Base-by-base conservation (phyloP, 176 grass and related monocot genomes). In the Avena sativa region DNA sequence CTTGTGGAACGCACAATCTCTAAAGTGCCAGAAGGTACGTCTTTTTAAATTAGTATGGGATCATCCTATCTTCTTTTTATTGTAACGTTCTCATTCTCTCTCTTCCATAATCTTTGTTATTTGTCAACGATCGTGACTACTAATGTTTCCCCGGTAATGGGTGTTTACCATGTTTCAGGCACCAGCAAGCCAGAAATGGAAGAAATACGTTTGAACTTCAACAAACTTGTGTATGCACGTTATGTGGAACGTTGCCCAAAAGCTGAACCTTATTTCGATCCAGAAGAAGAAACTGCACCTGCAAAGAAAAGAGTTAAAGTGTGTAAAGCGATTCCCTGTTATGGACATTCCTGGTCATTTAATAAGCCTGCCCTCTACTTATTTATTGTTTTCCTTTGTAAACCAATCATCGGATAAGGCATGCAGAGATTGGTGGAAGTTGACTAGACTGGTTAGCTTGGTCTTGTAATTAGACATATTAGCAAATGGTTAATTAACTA, bases 161-260 rank as follows among this genome's bases (percentile, higher is more conserved):
- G 30, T 44, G 21, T 25, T 79, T 70, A 63, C 71, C 62, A 82
- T 87, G 17, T 90, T 86, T 67, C 79, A 92, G 84, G 68, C 4
- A 83, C 17, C 21, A 69, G 30, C 30, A 4, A 12, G 7, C 86
- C 85, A 61, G 43, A 79, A 85, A 85, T 79, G 69, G 87, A 93
- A 91, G 78, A 83, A 74, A 76, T 95, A 87, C 67, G 77, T 64
- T 81, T 36, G 67, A 89, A 88, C 87, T 95, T 98, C 70, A 91
- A 95, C 78, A 92, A 84, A 79, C 88, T 95, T 84, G 92, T 92
- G 36, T 69, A 58, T 81, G 59, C 43, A 6, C 92, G 86, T 88
- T 98, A 98, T 85, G 90, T 98, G 88, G 93, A 98, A 71, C 93
- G 80, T 56, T 98, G 93, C 80, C 93, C 90, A 49, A 90, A 88